Conservation (phyloP, 2,329 filamentous ascomycete species). For the Cercospora sp. region DNA sequence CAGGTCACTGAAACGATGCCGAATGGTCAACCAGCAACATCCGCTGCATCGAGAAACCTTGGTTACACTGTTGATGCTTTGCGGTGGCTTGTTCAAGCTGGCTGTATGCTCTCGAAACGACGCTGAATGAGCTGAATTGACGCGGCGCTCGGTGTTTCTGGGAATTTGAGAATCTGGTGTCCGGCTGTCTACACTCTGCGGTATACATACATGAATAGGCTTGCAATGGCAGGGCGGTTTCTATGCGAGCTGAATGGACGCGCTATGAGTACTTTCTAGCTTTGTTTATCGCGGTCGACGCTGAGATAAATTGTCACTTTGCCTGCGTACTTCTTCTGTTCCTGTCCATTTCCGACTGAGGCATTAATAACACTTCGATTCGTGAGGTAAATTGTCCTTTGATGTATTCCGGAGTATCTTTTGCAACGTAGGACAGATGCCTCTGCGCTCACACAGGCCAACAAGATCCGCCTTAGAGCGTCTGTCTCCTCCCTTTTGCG, state of each 20-base stretch:
- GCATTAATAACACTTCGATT: background rate
- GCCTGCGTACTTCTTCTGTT: background rate
- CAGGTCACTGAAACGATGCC: background rate
- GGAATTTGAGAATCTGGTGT: background rate
- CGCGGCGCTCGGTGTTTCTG: background rate
- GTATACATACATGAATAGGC: background rate
- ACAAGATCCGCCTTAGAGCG: background rate
- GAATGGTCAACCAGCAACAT: background rate
- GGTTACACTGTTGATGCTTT: background rate
- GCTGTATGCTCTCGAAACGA: background rate
- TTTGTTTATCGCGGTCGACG: background rate
- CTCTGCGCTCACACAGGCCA: background rate
- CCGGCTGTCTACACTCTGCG: background rate
- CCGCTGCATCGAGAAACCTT: background rate
- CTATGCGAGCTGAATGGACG: background rate
- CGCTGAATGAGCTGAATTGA: background rate
- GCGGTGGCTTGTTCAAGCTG: background rate
- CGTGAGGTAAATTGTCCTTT: background rate
- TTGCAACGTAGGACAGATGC: background rate
- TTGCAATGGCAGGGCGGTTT: background rate
- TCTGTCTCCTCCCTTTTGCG: background rate
- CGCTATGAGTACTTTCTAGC: background rate
- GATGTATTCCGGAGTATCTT: background rate
- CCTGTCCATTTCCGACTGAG: background rate
- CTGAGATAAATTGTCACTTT: background rate